Evolutionary conservation across 1,139 yeast species (phyloP).

Genomic region (Yamadazyma diospyri): DNA sequence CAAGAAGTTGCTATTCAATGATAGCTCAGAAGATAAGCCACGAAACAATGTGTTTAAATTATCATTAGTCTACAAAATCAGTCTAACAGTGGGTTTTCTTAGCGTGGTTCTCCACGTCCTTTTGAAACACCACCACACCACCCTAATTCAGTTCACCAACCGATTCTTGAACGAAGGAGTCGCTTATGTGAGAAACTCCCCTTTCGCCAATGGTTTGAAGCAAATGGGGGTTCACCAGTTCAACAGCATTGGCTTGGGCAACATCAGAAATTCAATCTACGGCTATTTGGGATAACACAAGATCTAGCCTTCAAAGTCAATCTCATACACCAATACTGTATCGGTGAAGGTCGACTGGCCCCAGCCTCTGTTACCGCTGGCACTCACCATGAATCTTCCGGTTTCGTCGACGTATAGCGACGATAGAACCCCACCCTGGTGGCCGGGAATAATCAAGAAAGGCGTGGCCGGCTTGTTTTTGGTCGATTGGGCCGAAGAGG

Average conservation of each 20-base stretch:
- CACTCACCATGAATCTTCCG: conserved; percentile 81
- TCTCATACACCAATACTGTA: conserved; percentile 75
- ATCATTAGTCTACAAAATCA: conserved; percentile 27
- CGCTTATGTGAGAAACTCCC: conserved; percentile 16
- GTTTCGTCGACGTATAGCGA: conserved; percentile 77
- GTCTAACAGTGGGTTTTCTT: conserved; percentile 40
- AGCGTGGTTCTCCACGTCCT: conserved; percentile 39
- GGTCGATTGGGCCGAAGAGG: conserved; percentile 13
- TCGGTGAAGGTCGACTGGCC: conserved; percentile 76
- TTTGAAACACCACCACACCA: conserved; percentile 20
- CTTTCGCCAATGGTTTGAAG: conserved; percentile 18
- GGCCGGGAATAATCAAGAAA: conserved; percentile 61
- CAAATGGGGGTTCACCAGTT: too few relatives aligned
- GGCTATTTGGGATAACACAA: conserved; percentile 14
- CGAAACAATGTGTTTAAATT: conserved; percentile 12
- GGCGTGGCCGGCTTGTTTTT: conserved; percentile 46
- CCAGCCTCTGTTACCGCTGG: conserved; percentile 97
- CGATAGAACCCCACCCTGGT: conserved; percentile 54
- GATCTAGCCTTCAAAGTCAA: conserved; percentile 35
- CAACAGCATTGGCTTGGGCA: conserved; percentile 35
- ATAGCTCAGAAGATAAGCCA: conserved; percentile 8
- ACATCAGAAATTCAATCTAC: conserved; percentile 24
- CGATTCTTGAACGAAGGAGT: conserved; percentile 8
- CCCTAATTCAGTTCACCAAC: conserved; percentile 9
- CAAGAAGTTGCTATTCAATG: conserved; percentile 26